Conservation (phyloP, 2,329 filamentous ascomycete genomes). For the Lasiodiplodia theobromae region DNA sequence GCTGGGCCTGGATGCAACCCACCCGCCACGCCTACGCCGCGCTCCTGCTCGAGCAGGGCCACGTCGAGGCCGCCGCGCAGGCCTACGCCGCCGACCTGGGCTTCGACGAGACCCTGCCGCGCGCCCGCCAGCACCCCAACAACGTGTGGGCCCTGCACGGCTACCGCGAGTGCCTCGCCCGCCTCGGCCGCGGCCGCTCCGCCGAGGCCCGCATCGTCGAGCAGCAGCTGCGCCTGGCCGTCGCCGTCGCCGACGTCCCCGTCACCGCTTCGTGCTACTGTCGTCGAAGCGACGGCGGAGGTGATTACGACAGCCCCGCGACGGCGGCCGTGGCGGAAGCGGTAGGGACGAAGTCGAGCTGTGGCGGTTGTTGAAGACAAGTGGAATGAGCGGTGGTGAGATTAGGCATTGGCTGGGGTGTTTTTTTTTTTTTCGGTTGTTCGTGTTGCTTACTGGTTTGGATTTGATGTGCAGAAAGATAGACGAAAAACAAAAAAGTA, state of each 20-base stretch:
- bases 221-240: constrained; percentile 59
- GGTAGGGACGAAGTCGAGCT: background rate
- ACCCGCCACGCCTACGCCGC: constrained; percentile 74
- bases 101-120: constrained; percentile 60
- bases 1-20: constrained; percentile 81
- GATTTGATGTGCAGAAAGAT: too few species aligned
- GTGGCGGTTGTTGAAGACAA: background rate
- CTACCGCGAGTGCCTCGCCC: constrained; percentile 72
- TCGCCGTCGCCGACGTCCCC: constrained; percentile 65
- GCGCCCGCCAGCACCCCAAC: constrained; percentile 71
- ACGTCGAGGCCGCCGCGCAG: constrained; percentile 46
- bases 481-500: too few species aligned
- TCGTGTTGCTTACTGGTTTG: too few species aligned
- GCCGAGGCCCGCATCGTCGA: constrained; percentile 58
- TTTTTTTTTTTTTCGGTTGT: background rate
- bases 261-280: constrained; percentile 68
- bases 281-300: background rate
- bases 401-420: background rate
- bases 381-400: background rate
- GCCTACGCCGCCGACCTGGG: constrained; percentile 52
- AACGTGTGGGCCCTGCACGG: constrained; percentile 81
- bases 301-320: background rate
- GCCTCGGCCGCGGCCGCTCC: constrained; percentile 54
- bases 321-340: background rate
- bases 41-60: constrained; percentile 70